phyloP scores from a whole-genome alignment of 2,329 filamentous ascomycete genomes.

The Alternaria atra region DNA sequence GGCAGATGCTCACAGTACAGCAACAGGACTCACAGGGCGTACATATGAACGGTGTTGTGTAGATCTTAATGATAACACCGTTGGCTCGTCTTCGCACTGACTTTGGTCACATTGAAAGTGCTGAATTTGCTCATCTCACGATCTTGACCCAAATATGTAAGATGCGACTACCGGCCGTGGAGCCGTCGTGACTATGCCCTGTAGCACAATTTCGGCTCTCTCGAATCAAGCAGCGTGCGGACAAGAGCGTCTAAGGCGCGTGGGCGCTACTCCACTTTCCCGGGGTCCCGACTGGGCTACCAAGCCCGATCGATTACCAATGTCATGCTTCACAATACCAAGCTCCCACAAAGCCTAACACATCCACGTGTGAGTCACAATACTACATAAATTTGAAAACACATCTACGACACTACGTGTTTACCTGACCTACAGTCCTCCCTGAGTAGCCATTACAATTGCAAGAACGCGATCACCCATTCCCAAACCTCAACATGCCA shows the following conservation, averaged over 20 bases:
- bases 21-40: constrained; percentile 43
- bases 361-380: not conserved
- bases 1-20: constrained; percentile 44
- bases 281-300: not conserved
- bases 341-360: not conserved
- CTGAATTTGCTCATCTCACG: not conserved
- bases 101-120: not conserved
- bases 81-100: not conserved
- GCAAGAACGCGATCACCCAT: not conserved
- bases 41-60: constrained; percentile 40
- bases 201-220: not conserved
- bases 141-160: not conserved
- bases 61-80: not conserved
- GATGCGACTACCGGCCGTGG: not conserved
- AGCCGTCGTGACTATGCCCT: not conserved
- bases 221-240: not conserved
- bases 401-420: not conserved
- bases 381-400: too few species aligned
- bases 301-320: constrained; percentile 12
- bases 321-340: constrained; percentile 3
- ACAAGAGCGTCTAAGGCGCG: constrained; percentile 7
- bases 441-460: not conserved
- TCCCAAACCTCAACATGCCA: constrained; percentile 3
- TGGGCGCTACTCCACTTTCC: constrained; percentile 12
- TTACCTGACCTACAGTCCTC: not conserved